Base-by-base conservation (phyloP, 495 filamentous ascomycete genomes). In the Rusavskia elegans region DNA sequence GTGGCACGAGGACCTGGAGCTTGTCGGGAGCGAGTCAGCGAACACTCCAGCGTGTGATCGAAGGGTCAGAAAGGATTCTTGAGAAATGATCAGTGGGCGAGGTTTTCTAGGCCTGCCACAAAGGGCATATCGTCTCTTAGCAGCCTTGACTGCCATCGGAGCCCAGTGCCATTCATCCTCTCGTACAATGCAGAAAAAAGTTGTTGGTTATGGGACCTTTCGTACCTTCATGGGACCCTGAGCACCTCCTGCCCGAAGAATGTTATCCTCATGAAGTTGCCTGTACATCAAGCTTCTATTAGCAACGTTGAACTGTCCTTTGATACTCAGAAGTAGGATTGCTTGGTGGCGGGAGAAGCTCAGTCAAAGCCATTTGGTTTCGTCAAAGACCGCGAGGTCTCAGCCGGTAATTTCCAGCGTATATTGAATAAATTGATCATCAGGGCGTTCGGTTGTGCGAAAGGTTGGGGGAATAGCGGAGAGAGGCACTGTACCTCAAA, bases 381-480 rank as follows among this genome's bases (percentile, higher is more conserved):
- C 86, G 76, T 84, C 89, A 85, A 76, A 62, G 74, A 78, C 76
- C 70, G 59, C 71, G 72, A 56, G 35, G 77, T 69, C 79, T 97
- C 86, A 80, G 90, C 83, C 90, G 90, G 90, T 97, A 97, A 97
- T 95, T 97, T 94, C 89, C 89, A 95, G 86, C 86, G 86, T 93
- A 89, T 86, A 79, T 76, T 64, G 72, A 79, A 81, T 73, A 71
- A 80, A 73, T 73, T 72, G 77, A 76, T 87, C 87, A 93, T 96
- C 89, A 89, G 80, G 8, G 57, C 57, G 57, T 55, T 20, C 14
- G 23, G 10, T 51, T 21, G 13, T 17, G 29, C 29, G 44, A 23
- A 9, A 23, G 21, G 20, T 49, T 53, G 42, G 30, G 36, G 11
- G 8, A 45, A 45, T 14, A 45, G 39, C 19, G 16, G n/a, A 1